Evolutionary conservation across 148 eudicot species (phyloP).

Genomic region (Camellia sinensis): DNA sequence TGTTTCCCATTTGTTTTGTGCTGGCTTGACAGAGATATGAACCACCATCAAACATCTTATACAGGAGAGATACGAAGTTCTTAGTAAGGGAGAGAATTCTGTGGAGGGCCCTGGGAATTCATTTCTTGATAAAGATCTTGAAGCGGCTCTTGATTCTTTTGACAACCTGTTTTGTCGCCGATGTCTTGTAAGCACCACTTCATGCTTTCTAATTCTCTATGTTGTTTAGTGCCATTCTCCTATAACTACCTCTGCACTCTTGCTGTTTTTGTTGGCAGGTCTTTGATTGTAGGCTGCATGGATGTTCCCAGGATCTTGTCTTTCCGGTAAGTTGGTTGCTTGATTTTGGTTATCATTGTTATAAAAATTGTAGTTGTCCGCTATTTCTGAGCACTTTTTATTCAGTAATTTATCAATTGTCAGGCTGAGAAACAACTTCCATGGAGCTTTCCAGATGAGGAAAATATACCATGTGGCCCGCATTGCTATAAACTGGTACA

Average conservation of each 20-base stretch:
- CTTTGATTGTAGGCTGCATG: constrained; percentile 95
- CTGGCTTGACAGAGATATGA: constrained; percentile 85
- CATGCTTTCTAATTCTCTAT: constrained; percentile 8
- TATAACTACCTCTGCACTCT: constrained; percentile 12
- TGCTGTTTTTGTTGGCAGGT: constrained; percentile 55
- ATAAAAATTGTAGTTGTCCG: background rate
- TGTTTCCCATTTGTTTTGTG: constrained; percentile 76
- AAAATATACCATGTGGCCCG: constrained; percentile 68
- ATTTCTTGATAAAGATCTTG: constrained; percentile 82
- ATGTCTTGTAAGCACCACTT: constrained; percentile 63
- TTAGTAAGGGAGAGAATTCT: constrained; percentile 46
- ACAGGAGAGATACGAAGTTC: constrained; percentile 96
- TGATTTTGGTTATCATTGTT: background rate
- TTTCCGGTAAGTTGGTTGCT: constrained; percentile 69
- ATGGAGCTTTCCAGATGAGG: constrained; percentile 57
- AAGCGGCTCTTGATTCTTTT: constrained; percentile 92
- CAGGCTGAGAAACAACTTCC: constrained; percentile 82
- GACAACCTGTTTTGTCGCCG: constrained; percentile 96
- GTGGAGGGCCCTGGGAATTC: constrained; percentile 40
- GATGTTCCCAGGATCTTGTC: constrained; percentile 95
- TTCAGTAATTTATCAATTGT: background rate
- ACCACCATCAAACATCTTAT: constrained; percentile 83
- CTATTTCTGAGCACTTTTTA: background rate
- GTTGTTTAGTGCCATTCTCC: constrained; percentile 6
- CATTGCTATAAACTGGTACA: constrained; percentile 71